Conservation (phyloP, 1,284 basidiomycete species). For the Cerioporus squamosus region DNA sequence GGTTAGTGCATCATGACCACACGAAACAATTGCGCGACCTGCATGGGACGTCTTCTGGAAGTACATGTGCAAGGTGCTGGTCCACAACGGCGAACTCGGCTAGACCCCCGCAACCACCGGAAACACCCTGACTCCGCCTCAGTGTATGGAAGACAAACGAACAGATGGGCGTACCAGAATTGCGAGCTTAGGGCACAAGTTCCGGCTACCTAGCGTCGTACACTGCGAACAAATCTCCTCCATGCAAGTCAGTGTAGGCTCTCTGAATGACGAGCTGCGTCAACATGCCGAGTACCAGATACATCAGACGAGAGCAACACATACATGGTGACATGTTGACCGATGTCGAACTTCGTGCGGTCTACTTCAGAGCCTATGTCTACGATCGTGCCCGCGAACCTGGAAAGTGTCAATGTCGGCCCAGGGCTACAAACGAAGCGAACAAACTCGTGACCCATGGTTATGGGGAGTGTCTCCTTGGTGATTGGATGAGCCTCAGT, state of each 20-base stretch:
- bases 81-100: neutral
- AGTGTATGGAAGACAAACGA: neutral
- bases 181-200: neutral
- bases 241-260: constrained; percentile 19
- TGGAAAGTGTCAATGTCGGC: neutral
- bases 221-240: constrained; percentile 8
- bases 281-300: too few species aligned
- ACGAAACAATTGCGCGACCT: neutral
- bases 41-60: neutral
- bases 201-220: neutral
- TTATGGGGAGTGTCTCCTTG: constrained; percentile 31
- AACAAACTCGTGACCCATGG: constrained; percentile 36
- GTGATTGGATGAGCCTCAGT: constrained; percentile 31
- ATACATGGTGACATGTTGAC: constrained; percentile 36
- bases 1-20: neutral
- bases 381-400: constrained; percentile 37
- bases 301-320: neutral
- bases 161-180: neutral
- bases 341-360: constrained; percentile 24
- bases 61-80: neutral
- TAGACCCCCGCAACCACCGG: neutral
- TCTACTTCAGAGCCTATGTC: constrained; percentile 33
- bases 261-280: neutral
- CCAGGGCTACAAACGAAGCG: neutral
- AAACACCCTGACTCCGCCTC: neutral